Base-by-base conservation (phyloP, 2,329 filamentous ascomycete species). In the Cordyceps fumosorosea region DNA sequence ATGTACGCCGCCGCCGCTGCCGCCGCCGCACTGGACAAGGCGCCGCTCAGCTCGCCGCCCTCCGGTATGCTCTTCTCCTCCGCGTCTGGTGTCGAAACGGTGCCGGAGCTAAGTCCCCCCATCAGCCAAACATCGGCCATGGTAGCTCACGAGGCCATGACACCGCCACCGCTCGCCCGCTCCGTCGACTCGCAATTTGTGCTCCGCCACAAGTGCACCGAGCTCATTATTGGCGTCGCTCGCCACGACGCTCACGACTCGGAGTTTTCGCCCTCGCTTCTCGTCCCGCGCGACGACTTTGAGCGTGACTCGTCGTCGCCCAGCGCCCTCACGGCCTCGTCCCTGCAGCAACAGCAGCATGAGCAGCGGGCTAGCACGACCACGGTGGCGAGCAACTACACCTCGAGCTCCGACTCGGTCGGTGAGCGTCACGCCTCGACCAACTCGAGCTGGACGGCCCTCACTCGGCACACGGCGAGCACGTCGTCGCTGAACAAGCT, bases 171-270 rank as follows among this genome's bases (percentile, higher is more conserved):
- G 20, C 16, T 12, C 1, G 44, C 22, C 52, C 10, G 14, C 16
- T 6, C 45, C 45, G 24, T 18, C 83, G 45, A 81, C 81, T 0
- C 75, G 77, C 22, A 65, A 66, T 14, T 40, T 7, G 11, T 37
- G 10, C 34, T 37, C 34, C 74, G 76, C 65, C 71, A 53, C 70
- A 80, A 64, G 70, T 69, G 71, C 45, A 76, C 77, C 56, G 76
- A 72, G 37, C 72, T 74, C 29, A 84, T 84, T 3, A 76, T 78
- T 16, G 76, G 78, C 0, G 81, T 79, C 2, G 84, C 78, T 68
- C 86, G 84, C 70, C 81, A 80, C 66, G 84, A 87, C 69, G 80
- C 80, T 0, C 81, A 86, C 62, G 82, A 81, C 16, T 86, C 86
- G 68, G 79, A 76, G 48, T 72, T 87, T 40, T 87, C 85, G 8